A percentile compares a stretch with the other conserved stretches of the same genome.
Conservation (phyloP, 192 early-diverging fungal genomes). For the Linnemannia exigua region DNA sequence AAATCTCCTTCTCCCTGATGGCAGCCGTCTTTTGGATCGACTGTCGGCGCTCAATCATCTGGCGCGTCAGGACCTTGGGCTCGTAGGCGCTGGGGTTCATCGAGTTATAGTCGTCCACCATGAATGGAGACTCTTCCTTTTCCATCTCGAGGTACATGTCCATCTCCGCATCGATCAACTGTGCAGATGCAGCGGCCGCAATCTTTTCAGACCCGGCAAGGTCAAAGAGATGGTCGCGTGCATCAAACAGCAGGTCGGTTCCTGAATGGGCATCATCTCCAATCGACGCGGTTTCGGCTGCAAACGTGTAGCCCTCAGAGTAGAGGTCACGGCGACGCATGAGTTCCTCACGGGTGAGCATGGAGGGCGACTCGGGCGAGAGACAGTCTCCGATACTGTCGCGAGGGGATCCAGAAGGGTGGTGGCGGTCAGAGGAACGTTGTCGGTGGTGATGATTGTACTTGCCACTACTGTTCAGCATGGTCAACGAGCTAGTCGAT, state of each 20-base stretch:
- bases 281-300: not conserved
- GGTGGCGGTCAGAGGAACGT: conserved; percentile 29
- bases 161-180: conserved; percentile 38
- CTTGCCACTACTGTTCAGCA: conserved; percentile 24
- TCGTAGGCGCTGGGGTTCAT: conserved; percentile 44
- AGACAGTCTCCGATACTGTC: conserved; percentile 50
- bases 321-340: conserved; percentile 34
- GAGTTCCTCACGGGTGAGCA: conserved; percentile 33
- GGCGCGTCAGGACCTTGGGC: conserved; percentile 32
- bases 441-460: conserved; percentile 48
- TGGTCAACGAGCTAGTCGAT: conserved; percentile 32
- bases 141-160: conserved; percentile 51
- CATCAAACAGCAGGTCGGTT: conserved; percentile 31
- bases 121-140: conserved; percentile 42
- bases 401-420: conserved; percentile 2
- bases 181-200: not conserved
- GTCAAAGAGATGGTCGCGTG: conserved; percentile 25
- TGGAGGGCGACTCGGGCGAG: conserved; percentile 39
- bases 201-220: conserved; percentile 20
- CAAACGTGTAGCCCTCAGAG: conserved; percentile 24
- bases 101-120: conserved; percentile 32
- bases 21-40: conserved; percentile 32
- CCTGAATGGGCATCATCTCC: conserved; percentile 23
- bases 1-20: conserved; percentile 26
- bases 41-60: not conserved